Base-by-base conservation (phyloP, 306 rosid species). In the Dryas alaskensis region DNA sequence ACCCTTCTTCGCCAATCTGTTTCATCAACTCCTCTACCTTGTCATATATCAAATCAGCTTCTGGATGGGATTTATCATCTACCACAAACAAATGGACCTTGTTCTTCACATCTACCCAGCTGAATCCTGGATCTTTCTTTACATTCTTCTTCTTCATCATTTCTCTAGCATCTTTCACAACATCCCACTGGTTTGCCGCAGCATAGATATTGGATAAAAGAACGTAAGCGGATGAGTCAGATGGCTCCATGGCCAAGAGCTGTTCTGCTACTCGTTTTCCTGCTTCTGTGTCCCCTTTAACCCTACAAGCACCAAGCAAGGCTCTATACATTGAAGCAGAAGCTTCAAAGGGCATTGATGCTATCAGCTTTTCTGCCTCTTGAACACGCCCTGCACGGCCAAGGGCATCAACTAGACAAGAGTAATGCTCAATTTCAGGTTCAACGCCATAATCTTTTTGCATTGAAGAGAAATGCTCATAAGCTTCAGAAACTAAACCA, bases 51-150 rank as follows among this genome's bases (percentile, higher is more conserved):
- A 69, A 51, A 81, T 80, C 81, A 55, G 76, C 76, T 81, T 88
- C 83, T 53, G 85, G 86, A 69, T 90, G 96, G 49, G 89, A 81
- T 78, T 73, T 86, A 80, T 92, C 98, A 0, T 87, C 94, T 25
- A 84, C 98, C 67, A 90, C 88, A 59, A 92, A 92, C 73, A 88
- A 81, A 79, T 88, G 91, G 73, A 87, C 86, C 79, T 84, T 86
- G 84, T 83, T 90, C 86, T 90, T 92, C 73, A 88, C 84, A 62
- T 88, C 89, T 63, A 89, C 58, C 98, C 98, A 92, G 60, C 98
- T 88, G 81, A 86, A 92, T 55, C 96, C 96, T 0, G 94, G 92
- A 44, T 90, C 98, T 83, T 92, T 92, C 79, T 90, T 92, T 60
- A 87, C 90, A 54, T 90, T 88, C 42, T 76, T 82, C 53, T 73